Evolutionary conservation across 1,284 basidiomycete genomes (phyloP).

Genomic region (Apiotrichum siamense): DNA sequence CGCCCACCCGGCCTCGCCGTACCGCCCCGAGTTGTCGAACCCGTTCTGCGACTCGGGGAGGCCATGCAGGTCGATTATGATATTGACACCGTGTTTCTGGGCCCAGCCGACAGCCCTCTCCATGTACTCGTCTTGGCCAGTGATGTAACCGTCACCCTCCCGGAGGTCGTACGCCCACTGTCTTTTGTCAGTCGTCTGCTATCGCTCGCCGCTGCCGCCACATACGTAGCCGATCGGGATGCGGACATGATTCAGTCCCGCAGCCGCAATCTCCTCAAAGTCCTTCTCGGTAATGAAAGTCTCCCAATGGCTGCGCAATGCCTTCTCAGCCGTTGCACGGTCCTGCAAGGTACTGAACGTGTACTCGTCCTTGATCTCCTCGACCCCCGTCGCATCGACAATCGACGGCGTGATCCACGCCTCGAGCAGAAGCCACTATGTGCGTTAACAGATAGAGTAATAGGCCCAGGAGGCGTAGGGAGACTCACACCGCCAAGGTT

Average conservation of each 20-base stretch:
- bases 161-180: slow-evolving; percentile 80
- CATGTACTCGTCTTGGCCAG: slow-evolving; percentile 46
- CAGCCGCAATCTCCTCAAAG: slow-evolving; percentile 78
- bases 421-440: slow-evolving; percentile 4
- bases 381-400: slow-evolving; percentile 26
- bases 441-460: neutral
- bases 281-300: slow-evolving; percentile 68
- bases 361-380: slow-evolving; percentile 30
- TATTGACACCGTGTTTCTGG: slow-evolving; percentile 64
- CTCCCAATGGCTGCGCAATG: slow-evolving; percentile 59
- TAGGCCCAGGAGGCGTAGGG: neutral
- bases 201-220: neutral
- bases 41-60: slow-evolving; percentile 75
- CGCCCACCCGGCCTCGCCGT: slow-evolving; percentile 62
- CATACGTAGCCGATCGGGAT: slow-evolving; percentile 54
- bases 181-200: slow-evolving; percentile 48
- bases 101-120: slow-evolving; percentile 71
- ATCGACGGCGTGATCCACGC: slow-evolving; percentile 47
- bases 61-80: slow-evolving; percentile 64
- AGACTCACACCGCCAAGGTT: slow-evolving; percentile 46
- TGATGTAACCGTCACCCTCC: slow-evolving; percentile 61
- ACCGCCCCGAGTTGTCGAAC: slow-evolving; percentile 76
- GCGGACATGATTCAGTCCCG: slow-evolving; percentile 61
- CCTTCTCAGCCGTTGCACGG: slow-evolving; percentile 54
- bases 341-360: slow-evolving; percentile 58